These are phyloP conservation scores for Haplographium delicatum DNA, from an alignment of 495 filamentous ascomycete genomes.

Conservation along the genomic window DNA sequence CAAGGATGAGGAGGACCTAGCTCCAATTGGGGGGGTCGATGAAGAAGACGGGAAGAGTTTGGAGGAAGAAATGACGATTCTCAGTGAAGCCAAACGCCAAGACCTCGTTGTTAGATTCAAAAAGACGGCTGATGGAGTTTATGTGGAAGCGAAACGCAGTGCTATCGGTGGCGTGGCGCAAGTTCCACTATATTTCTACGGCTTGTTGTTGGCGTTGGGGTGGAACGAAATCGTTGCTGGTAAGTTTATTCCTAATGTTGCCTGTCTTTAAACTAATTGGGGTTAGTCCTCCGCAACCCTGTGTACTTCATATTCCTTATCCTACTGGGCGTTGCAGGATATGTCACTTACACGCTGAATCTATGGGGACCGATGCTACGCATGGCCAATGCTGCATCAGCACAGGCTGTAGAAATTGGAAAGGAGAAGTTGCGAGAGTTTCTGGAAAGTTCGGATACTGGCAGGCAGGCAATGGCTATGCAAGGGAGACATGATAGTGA, in stretches of 20 bases:
- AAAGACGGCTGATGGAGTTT: slow-evolving; percentile 94
- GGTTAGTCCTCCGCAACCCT: slow-evolving; percentile 81
- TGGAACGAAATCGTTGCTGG: slow-evolving; percentile 96
- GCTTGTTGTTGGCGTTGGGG: slow-evolving; percentile 76
- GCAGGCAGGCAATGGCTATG: slow-evolving; percentile 75
- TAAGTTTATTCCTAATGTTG: too few relatives aligned
- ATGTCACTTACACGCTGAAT: slow-evolving; percentile 88
- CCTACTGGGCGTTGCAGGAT: slow-evolving; percentile 65
- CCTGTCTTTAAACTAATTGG: too few relatives aligned
- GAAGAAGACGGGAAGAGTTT: slow-evolving; percentile 89
- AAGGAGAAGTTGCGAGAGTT: slow-evolving; percentile 87
- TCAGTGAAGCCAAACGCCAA: slow-evolving; percentile 79
- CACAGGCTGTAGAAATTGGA: slow-evolving; percentile 81
- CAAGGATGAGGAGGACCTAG: slow-evolving; percentile 83
- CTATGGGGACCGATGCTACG: slow-evolving; percentile 93
- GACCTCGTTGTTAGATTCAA: slow-evolving; percentile 94
- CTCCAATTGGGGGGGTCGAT: slow-evolving; percentile 83
- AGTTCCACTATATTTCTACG: slow-evolving; percentile 93
- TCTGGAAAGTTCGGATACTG: slow-evolving; percentile 72
- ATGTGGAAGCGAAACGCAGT: slow-evolving; percentile 93
- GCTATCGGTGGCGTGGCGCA: slow-evolving; percentile 94
- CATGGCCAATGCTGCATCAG: slow-evolving; percentile 83
- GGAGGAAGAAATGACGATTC: slow-evolving; percentile 92
- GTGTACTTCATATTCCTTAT: slow-evolving; percentile 86
- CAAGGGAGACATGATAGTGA: slow-evolving; percentile 38